Percentiles rank a stretch among this genome's conserved stretches.
phyloP scores from a whole-genome alignment of 2,329 filamentous ascomycete species.

The Cryphonectria parasitica region DNA sequence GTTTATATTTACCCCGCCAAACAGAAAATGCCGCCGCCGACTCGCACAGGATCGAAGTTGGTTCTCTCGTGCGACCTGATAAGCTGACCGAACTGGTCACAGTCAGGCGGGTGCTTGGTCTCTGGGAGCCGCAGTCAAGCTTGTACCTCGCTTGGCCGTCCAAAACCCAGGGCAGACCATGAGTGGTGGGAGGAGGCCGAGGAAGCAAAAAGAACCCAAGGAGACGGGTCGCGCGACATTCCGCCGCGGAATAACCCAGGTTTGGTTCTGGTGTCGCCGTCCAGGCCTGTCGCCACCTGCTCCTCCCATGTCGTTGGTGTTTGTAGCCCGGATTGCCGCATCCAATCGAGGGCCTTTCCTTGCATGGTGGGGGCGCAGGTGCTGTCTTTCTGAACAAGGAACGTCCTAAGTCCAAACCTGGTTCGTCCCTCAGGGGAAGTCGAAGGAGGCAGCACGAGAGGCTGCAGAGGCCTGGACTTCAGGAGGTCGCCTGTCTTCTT shows the following conservation, averaged over 20 bases:
- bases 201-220: not conserved
- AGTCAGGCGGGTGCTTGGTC: not conserved
- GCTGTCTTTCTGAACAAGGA: not conserved
- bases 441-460: slow-evolving; percentile 10
- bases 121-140: not conserved
- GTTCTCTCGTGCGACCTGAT: not conserved
- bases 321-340: not conserved
- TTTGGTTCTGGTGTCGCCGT: not conserved
- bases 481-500: not conserved
- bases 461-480: slow-evolving; percentile 1
- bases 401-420: not conserved
- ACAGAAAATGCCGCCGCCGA: not conserved
- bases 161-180: not conserved
- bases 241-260: not conserved
- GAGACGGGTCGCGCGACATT: not conserved
- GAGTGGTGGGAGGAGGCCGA: not conserved
- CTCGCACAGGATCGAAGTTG: slow-evolving; percentile 4
- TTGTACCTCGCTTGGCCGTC: not conserved
- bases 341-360: slow-evolving; percentile 11
- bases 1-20: not conserved
- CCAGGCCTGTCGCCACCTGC: not conserved
- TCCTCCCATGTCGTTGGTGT: not conserved
- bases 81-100: not conserved
- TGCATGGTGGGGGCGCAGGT: not conserved
- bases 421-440: not conserved